These are phyloP conservation scores for Cladophialophora bantiana DNA, from an alignment of 2,329 filamentous ascomycete species.

Conservation along the genomic window DNA sequence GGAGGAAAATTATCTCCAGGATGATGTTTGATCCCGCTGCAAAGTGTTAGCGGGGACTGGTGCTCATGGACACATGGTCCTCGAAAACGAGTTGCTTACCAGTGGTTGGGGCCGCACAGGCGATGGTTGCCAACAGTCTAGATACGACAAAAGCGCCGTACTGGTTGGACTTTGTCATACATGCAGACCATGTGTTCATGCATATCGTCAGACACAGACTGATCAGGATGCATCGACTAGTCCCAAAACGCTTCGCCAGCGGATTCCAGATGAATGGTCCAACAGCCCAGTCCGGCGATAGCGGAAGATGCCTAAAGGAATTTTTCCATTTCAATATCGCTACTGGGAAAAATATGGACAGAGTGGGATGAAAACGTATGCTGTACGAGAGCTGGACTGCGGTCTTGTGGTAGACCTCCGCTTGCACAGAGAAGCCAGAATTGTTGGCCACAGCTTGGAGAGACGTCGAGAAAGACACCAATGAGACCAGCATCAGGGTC, in stretches of 20 bases:
- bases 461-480: conserved; percentile 2
- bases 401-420: conserved; percentile 31
- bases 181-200: conserved; percentile 40
- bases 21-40: conserved; percentile 8
- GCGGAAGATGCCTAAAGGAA: conserved; percentile 28
- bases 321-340: background rate
- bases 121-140: conserved; percentile 30
- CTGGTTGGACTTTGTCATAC: conserved; percentile 40
- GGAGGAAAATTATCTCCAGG: conserved; percentile 41
- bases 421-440: conserved; percentile 31
- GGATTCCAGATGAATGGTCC: conserved; percentile 40
- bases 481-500: conserved; percentile 14
- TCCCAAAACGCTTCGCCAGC: conserved; percentile 34
- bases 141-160: conserved; percentile 39
- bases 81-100: conserved; percentile 21
- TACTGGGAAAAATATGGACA: background rate
- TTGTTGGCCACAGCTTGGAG: conserved; percentile 16
- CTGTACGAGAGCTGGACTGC: conserved; percentile 32
- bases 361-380: conserved; percentile 13
- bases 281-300: conserved; percentile 35
- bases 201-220: conserved; percentile 33
- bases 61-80: background rate
- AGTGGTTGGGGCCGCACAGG: background rate
- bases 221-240: conserved; percentile 39
- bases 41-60: background rate